These are phyloP conservation scores for Cercophora sp. DNA, from an alignment of 495 filamentous ascomycete genomes.

Conservation along the genomic window DNA sequence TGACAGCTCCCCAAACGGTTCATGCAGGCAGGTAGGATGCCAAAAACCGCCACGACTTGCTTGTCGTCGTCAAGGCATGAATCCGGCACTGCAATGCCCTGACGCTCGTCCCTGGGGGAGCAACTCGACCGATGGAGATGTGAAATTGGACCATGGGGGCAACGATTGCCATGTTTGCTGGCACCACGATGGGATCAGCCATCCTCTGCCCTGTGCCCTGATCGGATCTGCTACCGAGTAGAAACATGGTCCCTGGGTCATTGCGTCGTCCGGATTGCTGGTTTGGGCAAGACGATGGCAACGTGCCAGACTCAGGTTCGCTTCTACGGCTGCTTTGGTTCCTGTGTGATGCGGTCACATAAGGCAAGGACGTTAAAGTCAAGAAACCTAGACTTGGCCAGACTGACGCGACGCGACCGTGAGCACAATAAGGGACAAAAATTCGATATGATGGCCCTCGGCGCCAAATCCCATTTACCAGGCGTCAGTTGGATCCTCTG, in stretches of 20 bases:
- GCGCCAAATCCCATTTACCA: constrained; percentile 1
- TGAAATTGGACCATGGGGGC: neutral
- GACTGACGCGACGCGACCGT: no score
- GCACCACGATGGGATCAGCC: constrained; percentile 1
- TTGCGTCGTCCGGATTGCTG: no score
- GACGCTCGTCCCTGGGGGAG: neutral
- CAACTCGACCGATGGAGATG: neutral
- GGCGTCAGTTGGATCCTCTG: neutral
- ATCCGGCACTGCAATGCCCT: neutral
- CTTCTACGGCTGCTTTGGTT: neutral
- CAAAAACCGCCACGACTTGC: constrained; percentile 2
- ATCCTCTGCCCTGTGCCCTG: no score
- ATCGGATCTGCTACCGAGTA: no score
- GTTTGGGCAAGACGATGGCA: neutral
- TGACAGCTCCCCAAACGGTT: constrained; percentile 9
- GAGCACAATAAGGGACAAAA: neutral
- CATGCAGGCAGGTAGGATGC: constrained; percentile 10
- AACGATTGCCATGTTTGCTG: neutral
- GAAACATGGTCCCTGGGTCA: no score
- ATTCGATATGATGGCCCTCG: neutral
- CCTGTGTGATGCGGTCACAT: no score
- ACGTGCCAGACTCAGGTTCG: neutral
- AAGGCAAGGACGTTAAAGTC: no score
- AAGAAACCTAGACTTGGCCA: no score
- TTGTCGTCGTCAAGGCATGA: constrained; percentile 8